A percentile compares a stretch with the other conserved stretches of the same genome.
phyloP scores from a whole-genome alignment of 75 land plant genomes.

The Sequoia sempervirens region DNA sequence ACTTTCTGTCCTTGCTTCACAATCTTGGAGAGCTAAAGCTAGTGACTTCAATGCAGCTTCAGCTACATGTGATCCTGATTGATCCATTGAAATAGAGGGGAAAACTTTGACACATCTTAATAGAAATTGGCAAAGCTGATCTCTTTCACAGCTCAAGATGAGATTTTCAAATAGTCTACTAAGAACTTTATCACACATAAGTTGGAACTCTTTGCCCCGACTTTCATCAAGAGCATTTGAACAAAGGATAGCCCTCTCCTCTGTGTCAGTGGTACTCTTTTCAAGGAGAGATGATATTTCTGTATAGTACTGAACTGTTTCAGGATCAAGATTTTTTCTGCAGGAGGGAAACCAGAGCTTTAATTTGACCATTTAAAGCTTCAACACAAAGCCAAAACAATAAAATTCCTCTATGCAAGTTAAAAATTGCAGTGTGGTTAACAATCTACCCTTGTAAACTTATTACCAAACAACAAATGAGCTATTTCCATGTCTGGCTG shows the following conservation, averaged over 20 bases:
- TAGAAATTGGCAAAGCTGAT: slow-evolving; percentile 63
- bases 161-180: slow-evolving; percentile 75
- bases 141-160: slow-evolving; percentile 51
- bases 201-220: slow-evolving; percentile 79
- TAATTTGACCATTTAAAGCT: neutral
- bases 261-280: slow-evolving; percentile 52
- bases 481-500: neutral
- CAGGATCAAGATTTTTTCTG: slow-evolving; percentile 82
- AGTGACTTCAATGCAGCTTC: slow-evolving; percentile 76
- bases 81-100: slow-evolving; percentile 61
- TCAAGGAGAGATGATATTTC: slow-evolving; percentile 73
- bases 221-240: slow-evolving; percentile 87
- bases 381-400: neutral
- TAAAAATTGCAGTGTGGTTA: neutral
- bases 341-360: neutral
- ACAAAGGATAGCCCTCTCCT: slow-evolving; percentile 65
- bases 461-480: neutral
- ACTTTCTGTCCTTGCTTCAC: slow-evolving; percentile 20
- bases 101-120: slow-evolving; percentile 43
- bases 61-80: slow-evolving; percentile 83
- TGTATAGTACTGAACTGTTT: slow-evolving; percentile 65
- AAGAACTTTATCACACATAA: slow-evolving; percentile 69
- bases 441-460: neutral
- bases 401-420: neutral
- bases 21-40: slow-evolving; percentile 50